Evolutionary conservation across 805 yeast genomes (phyloP).

Genomic region (Dipodascopsis tothii): DNA sequence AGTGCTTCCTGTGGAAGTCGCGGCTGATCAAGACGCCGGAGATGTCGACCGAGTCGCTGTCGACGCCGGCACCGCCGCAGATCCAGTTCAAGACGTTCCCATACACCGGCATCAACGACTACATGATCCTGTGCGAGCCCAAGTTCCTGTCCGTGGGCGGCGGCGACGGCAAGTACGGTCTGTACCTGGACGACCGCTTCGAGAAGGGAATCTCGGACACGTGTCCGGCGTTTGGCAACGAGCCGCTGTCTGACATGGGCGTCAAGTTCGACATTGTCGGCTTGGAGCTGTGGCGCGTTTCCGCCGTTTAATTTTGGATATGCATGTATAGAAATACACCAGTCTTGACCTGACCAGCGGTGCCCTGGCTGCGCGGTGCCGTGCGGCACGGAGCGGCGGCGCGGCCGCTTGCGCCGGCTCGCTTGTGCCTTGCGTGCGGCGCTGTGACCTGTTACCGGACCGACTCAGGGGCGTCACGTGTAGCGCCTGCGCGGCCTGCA

Average conservation of each 20-base stretch:
- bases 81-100: slow-evolving; percentile 70
- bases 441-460: too few species aligned
- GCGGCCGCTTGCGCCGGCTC: too few species aligned
- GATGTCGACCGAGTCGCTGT: slow-evolving; percentile 89
- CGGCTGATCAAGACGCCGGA: slow-evolving; percentile 58
- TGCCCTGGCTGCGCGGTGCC: too few species aligned
- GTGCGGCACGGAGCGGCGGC: too few species aligned
- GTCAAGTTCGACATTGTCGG: slow-evolving; percentile 64
- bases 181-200: slow-evolving; percentile 75
- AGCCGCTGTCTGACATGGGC: slow-evolving; percentile 55
- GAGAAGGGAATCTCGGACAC: slow-evolving; percentile 68
- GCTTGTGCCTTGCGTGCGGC: too few species aligned
- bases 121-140: slow-evolving; percentile 71
- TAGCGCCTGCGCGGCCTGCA: too few species aligned
- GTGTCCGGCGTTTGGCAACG: slow-evolving; percentile 86
- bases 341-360: too few species aligned
- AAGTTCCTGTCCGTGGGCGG: slow-evolving; percentile 79
- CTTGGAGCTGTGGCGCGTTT: slow-evolving; percentile 76
- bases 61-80: slow-evolving; percentile 28
- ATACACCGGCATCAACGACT: slow-evolving; percentile 82
- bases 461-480: too few species aligned
- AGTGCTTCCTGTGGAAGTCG: slow-evolving; percentile 82
- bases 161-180: slow-evolving; percentile 85
- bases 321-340: too few species aligned
- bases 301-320: slow-evolving; percentile 4